These are phyloP conservation scores for Termitomyces sp. DNA, from an alignment of 768 basidiomycete genomes.

Conservation along the genomic window DNA sequence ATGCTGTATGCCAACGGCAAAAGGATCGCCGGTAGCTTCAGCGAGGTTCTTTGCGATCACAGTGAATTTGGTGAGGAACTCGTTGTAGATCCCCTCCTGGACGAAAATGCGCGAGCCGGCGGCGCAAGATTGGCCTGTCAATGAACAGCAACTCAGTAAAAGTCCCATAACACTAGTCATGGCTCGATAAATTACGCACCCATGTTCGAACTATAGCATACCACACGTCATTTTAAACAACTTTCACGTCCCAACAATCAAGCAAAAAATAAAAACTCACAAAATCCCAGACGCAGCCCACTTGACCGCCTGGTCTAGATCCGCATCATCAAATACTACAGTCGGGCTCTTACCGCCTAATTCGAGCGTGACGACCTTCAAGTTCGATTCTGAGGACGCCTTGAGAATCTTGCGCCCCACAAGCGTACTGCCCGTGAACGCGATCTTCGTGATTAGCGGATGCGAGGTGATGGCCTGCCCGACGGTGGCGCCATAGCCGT, in stretches of 20 bases:
- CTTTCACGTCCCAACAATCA: no score
- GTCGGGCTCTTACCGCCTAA: constrained; percentile 73
- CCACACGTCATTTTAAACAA: neutral
- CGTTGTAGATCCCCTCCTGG: constrained; percentile 73
- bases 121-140: constrained; percentile 55
- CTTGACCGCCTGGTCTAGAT: constrained; percentile 67
- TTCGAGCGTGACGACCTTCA: constrained; percentile 82
- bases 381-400: constrained; percentile 72
- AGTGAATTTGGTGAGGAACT: constrained; percentile 61
- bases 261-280: constrained; percentile 34
- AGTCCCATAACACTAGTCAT: no score
- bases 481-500: constrained; percentile 54
- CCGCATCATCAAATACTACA: constrained; percentile 70
- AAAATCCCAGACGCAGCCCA: constrained; percentile 68
- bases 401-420: constrained; percentile 78
- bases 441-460: constrained; percentile 58
- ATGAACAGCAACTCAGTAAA: neutral
- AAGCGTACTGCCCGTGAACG: constrained; percentile 80
- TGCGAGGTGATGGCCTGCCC: constrained; percentile 61
- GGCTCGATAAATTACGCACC: constrained; percentile 27
- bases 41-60: constrained; percentile 42
- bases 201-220: constrained; percentile 14
- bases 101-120: constrained; percentile 84
- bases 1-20: constrained; percentile 47
- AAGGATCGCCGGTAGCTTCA: constrained; percentile 57